Conservation (phyloP, 371 early-diverging fungal genomes). For the Mortierella polycephala region DNA sequence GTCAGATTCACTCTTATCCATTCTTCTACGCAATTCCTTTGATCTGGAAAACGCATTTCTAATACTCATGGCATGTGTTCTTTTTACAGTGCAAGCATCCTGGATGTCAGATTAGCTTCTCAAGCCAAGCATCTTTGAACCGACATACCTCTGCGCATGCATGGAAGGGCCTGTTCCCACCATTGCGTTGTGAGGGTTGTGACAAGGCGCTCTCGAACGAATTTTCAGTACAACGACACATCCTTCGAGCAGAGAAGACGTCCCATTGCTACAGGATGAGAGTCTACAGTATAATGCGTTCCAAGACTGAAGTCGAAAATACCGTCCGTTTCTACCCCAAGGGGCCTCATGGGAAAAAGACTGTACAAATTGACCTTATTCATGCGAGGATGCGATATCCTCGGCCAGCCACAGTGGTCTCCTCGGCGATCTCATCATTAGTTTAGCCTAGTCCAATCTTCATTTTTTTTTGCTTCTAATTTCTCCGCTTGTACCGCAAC, state of each 20-base stretch:
- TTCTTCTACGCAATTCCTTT: too few relatives aligned
- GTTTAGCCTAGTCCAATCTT: too few relatives aligned
- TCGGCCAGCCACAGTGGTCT: not conserved
- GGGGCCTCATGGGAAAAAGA: slow-evolving; percentile 44
- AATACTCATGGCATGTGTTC: not conserved
- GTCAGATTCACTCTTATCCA: not conserved
- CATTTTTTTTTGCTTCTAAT: too few relatives aligned
- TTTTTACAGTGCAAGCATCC: slow-evolving; percentile 17
- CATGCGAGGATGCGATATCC: not conserved
- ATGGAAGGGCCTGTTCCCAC: slow-evolving; percentile 43
- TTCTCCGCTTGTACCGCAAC: too few relatives aligned
- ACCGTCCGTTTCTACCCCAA: slow-evolving; percentile 41
- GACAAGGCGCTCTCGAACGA: slow-evolving; percentile 29
- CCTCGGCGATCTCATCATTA: too few relatives aligned
- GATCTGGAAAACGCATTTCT: not conserved
- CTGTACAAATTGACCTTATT: slow-evolving; percentile 18
- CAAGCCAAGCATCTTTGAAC: slow-evolving; percentile 25
- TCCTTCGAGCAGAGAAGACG: slow-evolving; percentile 4
- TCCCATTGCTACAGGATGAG: slow-evolving; percentile 29
- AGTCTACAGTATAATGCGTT: slow-evolving; percentile 46
- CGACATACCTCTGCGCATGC: slow-evolving; percentile 27
- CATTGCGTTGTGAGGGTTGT: slow-evolving; percentile 43
- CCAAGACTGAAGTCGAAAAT: slow-evolving; percentile 22
- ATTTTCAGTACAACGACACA: slow-evolving; percentile 48
- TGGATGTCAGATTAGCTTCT: slow-evolving; percentile 21